Percentiles rank a stretch among this genome's conserved stretches.
Conservation (phyloP, 1,284 basidiomycete genomes). For the Tylopilus sp. region DNA sequence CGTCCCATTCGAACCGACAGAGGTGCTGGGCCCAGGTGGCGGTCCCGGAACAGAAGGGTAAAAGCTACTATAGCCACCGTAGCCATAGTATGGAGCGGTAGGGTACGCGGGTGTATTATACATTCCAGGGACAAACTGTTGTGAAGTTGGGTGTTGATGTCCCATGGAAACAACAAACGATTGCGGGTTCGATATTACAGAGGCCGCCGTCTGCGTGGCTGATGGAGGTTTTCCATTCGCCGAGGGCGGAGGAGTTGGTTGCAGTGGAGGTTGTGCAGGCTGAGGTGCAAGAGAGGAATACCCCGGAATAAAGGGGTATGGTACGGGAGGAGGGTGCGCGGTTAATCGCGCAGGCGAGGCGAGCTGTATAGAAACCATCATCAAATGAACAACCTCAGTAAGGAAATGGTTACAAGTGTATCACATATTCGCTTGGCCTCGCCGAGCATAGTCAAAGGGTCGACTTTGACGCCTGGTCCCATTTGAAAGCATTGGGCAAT, state of each 20-base stretch:
- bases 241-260: conserved; percentile 30
- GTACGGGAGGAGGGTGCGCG: conserved; percentile 57
- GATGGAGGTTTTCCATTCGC: conserved; percentile 28
- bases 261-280: conserved; percentile 17
- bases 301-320: conserved; percentile 47
- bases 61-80: conserved; percentile 35
- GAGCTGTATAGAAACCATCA: conserved; percentile 42
- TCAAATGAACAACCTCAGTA: conserved; percentile 5
- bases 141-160: conserved; percentile 32
- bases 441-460: conserved; percentile 65
- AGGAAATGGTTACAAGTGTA: conserved; percentile 50
- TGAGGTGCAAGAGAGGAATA: conserved; percentile 29
- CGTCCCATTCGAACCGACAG: conserved; percentile 23
- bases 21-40: conserved; percentile 28
- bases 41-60: conserved; percentile 30
- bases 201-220: conserved; percentile 27
- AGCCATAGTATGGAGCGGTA: conserved; percentile 55
- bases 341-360: conserved; percentile 66
- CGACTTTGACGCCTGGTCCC: conserved; percentile 62
- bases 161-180: conserved; percentile 67
- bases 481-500: conserved; percentile 76
- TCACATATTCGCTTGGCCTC: conserved; percentile 78
- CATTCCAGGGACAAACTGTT: conserved; percentile 41
- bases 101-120: conserved; percentile 48
- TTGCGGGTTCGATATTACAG: conserved; percentile 63